Percentiles rank a stretch among this genome's conserved stretches.
These are phyloP conservation scores for Blastobotrys serpentis DNA, from an alignment of 1,139 yeast species.

Conservation along the genomic window DNA sequence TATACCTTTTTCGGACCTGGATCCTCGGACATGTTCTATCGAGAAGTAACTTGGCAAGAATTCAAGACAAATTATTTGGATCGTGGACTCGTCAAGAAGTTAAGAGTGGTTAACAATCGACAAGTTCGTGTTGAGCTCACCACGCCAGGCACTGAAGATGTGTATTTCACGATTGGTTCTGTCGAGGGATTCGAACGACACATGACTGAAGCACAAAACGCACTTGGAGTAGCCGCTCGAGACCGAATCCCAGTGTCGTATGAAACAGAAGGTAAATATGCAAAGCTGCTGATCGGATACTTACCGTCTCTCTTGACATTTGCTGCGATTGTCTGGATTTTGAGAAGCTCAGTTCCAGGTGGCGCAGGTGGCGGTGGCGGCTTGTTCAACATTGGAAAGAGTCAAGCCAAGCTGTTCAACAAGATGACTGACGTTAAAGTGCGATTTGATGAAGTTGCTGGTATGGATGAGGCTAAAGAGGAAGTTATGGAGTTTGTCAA, in stretches of 20 bases:
- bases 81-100: conserved; percentile 74
- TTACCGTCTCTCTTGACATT: conserved; percentile 80
- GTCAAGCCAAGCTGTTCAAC: conserved; percentile 87
- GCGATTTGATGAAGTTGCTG: conserved; percentile 92
- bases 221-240: conserved; percentile 56
- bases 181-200: conserved; percentile 88
- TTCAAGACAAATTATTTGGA: conserved; percentile 81
- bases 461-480: conserved; percentile 95
- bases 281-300: conserved; percentile 67
- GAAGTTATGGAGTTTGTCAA: conserved; percentile 97
- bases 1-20: conserved; percentile 30
- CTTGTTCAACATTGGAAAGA: conserved; percentile 65
- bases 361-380: conserved; percentile 56
- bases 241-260: conserved; percentile 85
- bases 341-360: conserved; percentile 45
- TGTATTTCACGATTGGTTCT: conserved; percentile 82
- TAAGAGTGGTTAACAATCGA: conserved; percentile 72
- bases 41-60: conserved; percentile 79
- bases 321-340: conserved; percentile 61
- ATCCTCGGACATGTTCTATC: conserved; percentile 38
- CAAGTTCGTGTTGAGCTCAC: conserved; percentile 54
- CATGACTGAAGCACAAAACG: conserved; percentile 71
- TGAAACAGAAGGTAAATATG: conserved; percentile 61
- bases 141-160: conserved; percentile 30
- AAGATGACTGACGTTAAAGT: conserved; percentile 88